phyloP scores from a whole-genome alignment of 2,329 filamentous ascomycete genomes.

The Exophiala mesophila region DNA sequence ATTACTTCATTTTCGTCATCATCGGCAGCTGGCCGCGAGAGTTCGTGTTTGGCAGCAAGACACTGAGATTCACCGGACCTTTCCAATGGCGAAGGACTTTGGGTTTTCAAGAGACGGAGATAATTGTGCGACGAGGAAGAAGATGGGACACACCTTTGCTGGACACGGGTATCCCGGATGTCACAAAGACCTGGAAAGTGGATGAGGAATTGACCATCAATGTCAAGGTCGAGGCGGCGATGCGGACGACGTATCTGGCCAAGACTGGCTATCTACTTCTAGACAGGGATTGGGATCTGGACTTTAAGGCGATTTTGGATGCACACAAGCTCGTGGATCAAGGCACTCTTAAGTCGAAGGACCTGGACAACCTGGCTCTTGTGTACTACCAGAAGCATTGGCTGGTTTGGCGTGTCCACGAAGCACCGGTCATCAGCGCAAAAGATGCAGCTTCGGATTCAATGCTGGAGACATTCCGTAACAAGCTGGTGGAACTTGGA shows the following conservation, averaged over 20 bases:
- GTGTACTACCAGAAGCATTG: constrained; percentile 58
- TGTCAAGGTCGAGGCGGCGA: constrained; percentile 60
- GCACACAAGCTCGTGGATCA: constrained; percentile 65
- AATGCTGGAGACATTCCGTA: constrained; percentile 76
- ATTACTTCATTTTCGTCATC: constrained; percentile 65
- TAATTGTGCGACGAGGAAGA: constrained; percentile 73
- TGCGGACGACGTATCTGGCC: constrained; percentile 60
- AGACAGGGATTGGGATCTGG: constrained; percentile 79
- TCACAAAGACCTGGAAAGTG: constrained; percentile 29
- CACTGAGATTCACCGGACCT: constrained; percentile 55
- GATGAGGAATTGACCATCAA: constrained; percentile 53
- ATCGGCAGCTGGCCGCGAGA: constrained; percentile 69
- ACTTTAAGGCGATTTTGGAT: constrained; percentile 74
- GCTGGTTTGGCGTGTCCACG: constrained; percentile 57
- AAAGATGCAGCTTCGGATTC: constrained; percentile 55
- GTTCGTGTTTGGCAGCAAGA: constrained; percentile 59
- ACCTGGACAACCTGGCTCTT: constrained; percentile 66
- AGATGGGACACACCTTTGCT: constrained; percentile 62
- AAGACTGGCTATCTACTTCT: constrained; percentile 89
- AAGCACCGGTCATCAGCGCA: constrained; percentile 40
- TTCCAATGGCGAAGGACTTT: constrained; percentile 66
- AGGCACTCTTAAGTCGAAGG: constrained; percentile 50
- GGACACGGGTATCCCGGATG: constrained; percentile 33
- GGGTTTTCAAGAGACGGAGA: constrained; percentile 69
- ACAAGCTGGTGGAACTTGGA: constrained; percentile 66